phyloP scores from a whole-genome alignment of 306 rosid species.

The Leucaena leucocephala region DNA sequence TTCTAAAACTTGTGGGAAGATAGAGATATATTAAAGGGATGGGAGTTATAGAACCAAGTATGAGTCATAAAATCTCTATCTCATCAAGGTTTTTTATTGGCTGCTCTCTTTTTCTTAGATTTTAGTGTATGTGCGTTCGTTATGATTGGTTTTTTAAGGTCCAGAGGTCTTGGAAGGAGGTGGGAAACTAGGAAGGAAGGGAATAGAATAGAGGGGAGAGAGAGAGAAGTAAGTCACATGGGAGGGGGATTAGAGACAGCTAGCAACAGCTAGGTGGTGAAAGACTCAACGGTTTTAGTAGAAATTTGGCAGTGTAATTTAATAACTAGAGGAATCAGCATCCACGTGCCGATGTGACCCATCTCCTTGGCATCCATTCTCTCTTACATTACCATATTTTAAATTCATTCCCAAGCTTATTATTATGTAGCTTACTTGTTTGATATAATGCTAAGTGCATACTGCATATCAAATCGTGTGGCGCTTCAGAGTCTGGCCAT shows the following conservation, averaged over 20 bases:
- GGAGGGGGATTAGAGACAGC: conserved; percentile 78
- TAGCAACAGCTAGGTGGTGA: conserved; percentile 89
- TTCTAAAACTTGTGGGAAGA: conserved; percentile 24
- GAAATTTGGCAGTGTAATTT: conserved; percentile 57
- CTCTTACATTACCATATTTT: conserved; percentile 28
- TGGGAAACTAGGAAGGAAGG: conserved; percentile 11
- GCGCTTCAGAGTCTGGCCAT: conserved; percentile 23
- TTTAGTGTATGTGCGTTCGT: conserved; percentile 22
- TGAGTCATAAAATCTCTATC: conserved; percentile 28
- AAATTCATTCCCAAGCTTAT: conserved; percentile 10
- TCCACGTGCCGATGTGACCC: conserved; percentile 98
- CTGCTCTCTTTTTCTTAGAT: conserved; percentile 18
- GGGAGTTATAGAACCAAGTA: conserved; percentile 26
- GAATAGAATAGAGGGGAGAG: neutral
- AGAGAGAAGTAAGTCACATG: conserved; percentile 73
- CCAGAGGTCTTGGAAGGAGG: conserved; percentile 48
- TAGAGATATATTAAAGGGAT: conserved; percentile 22
- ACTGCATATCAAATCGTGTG: neutral
- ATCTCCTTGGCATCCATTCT: conserved; percentile 49
- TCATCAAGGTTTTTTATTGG: conserved; percentile 17
- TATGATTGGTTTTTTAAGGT: conserved; percentile 38
- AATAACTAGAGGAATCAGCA: conserved; percentile 59
- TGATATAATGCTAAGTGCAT: conserved; percentile 7
- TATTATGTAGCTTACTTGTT: conserved; percentile 6
- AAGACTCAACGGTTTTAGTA: conserved; percentile 59